Evolutionary conservation across 352 stramenopile genomes (phyloP).

Genomic region (Globisporangium sylvaticum): DNA sequence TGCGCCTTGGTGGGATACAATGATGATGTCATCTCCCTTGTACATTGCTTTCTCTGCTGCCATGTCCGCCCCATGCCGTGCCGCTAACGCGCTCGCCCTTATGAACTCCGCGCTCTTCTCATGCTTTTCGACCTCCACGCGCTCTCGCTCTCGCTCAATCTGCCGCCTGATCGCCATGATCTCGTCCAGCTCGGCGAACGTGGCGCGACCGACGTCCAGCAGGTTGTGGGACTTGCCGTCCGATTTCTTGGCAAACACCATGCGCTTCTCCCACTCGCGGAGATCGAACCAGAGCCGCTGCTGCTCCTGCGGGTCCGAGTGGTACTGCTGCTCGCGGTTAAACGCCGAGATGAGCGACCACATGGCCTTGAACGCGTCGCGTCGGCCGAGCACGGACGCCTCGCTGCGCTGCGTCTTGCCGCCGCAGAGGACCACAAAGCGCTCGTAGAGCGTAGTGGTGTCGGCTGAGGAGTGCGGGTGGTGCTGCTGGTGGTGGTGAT

Average conservation of each 20-base stretch:
- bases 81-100: too few species aligned
- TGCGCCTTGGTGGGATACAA: background rate
- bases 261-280: constrained; percentile 1
- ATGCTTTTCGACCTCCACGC: background rate
- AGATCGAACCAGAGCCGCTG: background rate
- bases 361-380: constrained; percentile 6
- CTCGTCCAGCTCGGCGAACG: background rate
- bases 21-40: background rate
- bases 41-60: background rate
- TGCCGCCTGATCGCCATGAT: background rate
- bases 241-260: background rate
- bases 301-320: background rate
- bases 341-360: background rate
- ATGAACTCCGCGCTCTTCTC: too few species aligned
- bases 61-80: background rate
- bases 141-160: background rate
- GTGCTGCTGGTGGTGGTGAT: too few species aligned
- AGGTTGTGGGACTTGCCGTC: background rate
- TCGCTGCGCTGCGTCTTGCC: background rate
- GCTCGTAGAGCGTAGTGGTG: background rate
- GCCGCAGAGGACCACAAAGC: background rate
- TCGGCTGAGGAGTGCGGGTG: too few species aligned
- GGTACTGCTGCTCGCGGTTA: background rate
- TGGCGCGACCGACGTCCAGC: background rate
- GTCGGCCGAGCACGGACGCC: background rate